Evolutionary conservation across 2,329 filamentous ascomycete genomes (phyloP), one percentile per base, ranked within the genome.

Genomic region (Blastomyces silverae): DNA sequence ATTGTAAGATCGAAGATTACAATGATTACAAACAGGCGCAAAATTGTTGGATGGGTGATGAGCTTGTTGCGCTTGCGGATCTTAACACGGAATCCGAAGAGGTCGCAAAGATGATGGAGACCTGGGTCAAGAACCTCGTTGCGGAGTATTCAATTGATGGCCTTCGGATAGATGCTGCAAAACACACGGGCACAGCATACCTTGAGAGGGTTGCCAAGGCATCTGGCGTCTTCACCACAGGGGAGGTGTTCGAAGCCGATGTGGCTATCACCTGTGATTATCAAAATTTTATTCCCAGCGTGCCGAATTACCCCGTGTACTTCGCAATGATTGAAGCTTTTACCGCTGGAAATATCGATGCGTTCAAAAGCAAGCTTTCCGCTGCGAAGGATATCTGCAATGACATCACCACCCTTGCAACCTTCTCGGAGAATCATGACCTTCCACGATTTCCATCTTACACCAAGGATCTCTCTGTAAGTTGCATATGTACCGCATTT

Each of bases 391-490:
- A 2, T 73, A 66, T 67, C 22, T 82, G 78, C 64, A 56, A 66
- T 0, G 80, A 85, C 68, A 75, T 81, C 5, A 73, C 78, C 6
- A 74, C 78, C 31, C 73, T 85, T 17, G 82, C 79, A 3, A 79
- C 77, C 0, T 87, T 87, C 68, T 72, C 83, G 8, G 84, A 86
- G 70, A 87, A 86, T 72, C 84, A 87, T 69, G 85, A 87, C 71
- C 79, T 83, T 60, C 70, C 80, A 4, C 82, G 85, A 28, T 85
- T 84, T 72, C 73, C 82, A 28, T 81, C 76, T 66, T 72, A 79
- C 65, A 85, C 82, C 61, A 71, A 76, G 11, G 85, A 88, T 70
- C 72, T 80, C 8, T 74, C 83, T 2, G 58, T 61, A 61, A 61
- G 58, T 61, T 50, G 11, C 42, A 61, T 52, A 8, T 60, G 31